These are phyloP conservation scores for Sanguinoderma infundibulare DNA, from an alignment of 1,284 basidiomycete genomes.

Conservation along the genomic window DNA sequence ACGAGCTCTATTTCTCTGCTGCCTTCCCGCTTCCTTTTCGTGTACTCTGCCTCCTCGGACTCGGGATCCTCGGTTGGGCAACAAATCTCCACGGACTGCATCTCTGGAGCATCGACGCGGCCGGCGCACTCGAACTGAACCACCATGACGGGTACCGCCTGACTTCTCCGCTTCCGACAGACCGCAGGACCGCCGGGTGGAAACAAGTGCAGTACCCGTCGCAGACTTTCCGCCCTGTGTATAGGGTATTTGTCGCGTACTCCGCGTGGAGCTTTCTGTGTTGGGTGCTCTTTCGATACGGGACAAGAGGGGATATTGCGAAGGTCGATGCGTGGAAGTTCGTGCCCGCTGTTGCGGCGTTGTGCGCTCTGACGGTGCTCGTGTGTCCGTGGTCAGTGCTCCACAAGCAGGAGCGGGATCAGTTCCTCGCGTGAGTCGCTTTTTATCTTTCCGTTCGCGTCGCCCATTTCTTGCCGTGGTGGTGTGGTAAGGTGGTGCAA, in stretches of 20 bases:
- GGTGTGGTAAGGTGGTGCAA: not conserved
- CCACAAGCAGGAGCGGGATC: slow-evolving; percentile 72
- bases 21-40: slow-evolving; percentile 42
- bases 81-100: slow-evolving; percentile 86
- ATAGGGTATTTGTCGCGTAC: slow-evolving; percentile 70
- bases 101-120: slow-evolving; percentile 74
- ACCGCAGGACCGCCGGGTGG: slow-evolving; percentile 32
- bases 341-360: slow-evolving; percentile 70
- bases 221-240: slow-evolving; percentile 63
- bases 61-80: slow-evolving; percentile 52
- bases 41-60: slow-evolving; percentile 45
- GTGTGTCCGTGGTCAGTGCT: slow-evolving; percentile 71
- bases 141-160: slow-evolving; percentile 35
- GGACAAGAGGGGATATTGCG: slow-evolving; percentile 58
- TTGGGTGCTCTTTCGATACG: slow-evolving; percentile 69
- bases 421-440: slow-evolving; percentile 72
- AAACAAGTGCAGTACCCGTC: slow-evolving; percentile 41
- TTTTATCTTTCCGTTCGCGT: not conserved
- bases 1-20: slow-evolving; percentile 35
- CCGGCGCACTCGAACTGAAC: slow-evolving; percentile 67
- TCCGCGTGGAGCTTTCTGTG: slow-evolving; percentile 58
- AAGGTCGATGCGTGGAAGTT: slow-evolving; percentile 77
- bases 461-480: not conserved
- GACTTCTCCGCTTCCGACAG: slow-evolving; percentile 38
- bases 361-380: slow-evolving; percentile 62